Evolutionary conservation across 495 filamentous ascomycete genomes (phyloP).

Genomic region (Platismatia glauca): DNA sequence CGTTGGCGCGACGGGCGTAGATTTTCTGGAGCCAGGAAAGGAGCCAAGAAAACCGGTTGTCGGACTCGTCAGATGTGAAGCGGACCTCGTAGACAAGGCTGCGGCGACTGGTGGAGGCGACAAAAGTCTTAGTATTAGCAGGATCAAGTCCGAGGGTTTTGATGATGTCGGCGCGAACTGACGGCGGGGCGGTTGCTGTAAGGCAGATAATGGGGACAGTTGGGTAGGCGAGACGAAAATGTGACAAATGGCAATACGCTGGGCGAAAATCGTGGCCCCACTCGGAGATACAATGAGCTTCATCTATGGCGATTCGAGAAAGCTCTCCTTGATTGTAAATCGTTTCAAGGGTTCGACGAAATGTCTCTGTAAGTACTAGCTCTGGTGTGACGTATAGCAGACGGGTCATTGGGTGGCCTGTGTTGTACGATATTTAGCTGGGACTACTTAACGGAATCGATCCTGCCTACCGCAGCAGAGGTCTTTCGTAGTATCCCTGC

Average conservation of each 20-base stretch:
- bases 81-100: slow-evolving; percentile 91
- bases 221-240: slow-evolving; percentile 74
- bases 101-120: slow-evolving; percentile 66
- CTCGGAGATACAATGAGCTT: slow-evolving; percentile 95
- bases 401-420: slow-evolving; percentile 66
- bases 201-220: slow-evolving; percentile 81
- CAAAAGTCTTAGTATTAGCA: slow-evolving; percentile 57
- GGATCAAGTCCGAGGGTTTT: slow-evolving; percentile 57
- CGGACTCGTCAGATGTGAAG: slow-evolving; percentile 67
- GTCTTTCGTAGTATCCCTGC: slow-evolving; percentile 62
- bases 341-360: slow-evolving; percentile 61
- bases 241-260: slow-evolving; percentile 78
- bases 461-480: slow-evolving; percentile 52
- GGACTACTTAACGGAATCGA: not conserved
- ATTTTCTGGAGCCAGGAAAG: slow-evolving; percentile 63
- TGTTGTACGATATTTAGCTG: not conserved
- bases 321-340: slow-evolving; percentile 79
- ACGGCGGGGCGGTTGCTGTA: slow-evolving; percentile 78
- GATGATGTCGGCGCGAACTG: slow-evolving; percentile 73
- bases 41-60: slow-evolving; percentile 61
- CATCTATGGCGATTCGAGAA: slow-evolving; percentile 79
- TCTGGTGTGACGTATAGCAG: slow-evolving; percentile 94
- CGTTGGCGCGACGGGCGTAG: slow-evolving; percentile 51
- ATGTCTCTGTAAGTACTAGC: slow-evolving; percentile 66
- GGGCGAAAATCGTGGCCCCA: slow-evolving; percentile 98